Conservation (phyloP, 148 eudicot genomes). For the Nyssa sinensis region DNA sequence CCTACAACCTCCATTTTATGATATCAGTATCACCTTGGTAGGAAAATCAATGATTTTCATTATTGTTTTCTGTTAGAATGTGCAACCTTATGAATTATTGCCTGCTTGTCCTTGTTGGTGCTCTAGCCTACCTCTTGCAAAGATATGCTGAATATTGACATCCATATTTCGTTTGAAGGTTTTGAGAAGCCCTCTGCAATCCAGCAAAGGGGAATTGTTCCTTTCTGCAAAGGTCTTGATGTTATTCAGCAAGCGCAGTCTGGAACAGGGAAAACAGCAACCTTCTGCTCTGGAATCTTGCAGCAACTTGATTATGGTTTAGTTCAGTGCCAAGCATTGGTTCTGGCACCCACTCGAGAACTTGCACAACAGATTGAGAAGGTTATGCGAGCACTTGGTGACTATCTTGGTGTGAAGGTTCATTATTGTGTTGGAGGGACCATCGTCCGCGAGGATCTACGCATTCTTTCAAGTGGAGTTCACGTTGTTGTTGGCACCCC, state of each 20-base stretch:
- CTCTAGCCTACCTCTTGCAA: neutral
- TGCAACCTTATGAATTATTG: neutral
- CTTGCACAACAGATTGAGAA: conserved; percentile 54
- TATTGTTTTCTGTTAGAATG: neutral
- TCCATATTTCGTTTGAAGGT: conserved; percentile 23
- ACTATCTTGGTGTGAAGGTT: conserved; percentile 47
- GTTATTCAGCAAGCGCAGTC: conserved; percentile 53
- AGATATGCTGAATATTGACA: neutral
- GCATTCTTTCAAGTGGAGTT: conserved; percentile 43
- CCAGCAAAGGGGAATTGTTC: conserved; percentile 53
- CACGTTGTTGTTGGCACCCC: conserved; percentile 60
- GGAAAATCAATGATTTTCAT: neutral
- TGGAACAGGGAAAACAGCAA: conserved; percentile 52
- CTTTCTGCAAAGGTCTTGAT: conserved; percentile 49
- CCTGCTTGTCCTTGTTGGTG: neutral
- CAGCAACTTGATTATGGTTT: conserved; percentile 43
- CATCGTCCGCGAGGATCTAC: conserved; percentile 49
- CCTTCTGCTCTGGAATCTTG: conserved; percentile 48
- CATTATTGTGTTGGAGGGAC: conserved; percentile 55
- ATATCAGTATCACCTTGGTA: neutral
- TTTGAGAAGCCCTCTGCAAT: conserved; percentile 54
- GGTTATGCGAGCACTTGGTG: conserved; percentile 55
- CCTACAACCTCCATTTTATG: neutral
- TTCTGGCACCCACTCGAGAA: conserved; percentile 49
- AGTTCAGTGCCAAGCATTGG: conserved; percentile 51